These are phyloP conservation scores for Amanita rimosa DNA, from an alignment of 768 basidiomycete species.

Conservation along the genomic window DNA sequence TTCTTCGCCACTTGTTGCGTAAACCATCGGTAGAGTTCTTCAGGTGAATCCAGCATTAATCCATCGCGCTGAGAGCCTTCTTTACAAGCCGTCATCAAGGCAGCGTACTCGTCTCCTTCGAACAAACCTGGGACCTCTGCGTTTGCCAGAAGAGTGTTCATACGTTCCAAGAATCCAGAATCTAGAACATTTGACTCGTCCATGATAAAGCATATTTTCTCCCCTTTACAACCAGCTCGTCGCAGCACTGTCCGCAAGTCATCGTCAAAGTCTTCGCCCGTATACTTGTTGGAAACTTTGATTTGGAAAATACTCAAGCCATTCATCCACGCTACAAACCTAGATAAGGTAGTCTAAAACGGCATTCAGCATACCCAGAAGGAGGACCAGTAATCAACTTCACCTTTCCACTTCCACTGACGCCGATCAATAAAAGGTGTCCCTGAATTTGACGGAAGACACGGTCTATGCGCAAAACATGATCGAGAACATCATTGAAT, in stretches of 20 bases:
- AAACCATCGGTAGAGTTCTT: conserved; percentile 98
- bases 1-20: conserved; percentile 98
- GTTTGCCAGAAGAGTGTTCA: conserved; percentile 98
- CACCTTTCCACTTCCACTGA: conserved; percentile 98
- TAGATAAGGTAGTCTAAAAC: conserved; percentile 83
- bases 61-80: conserved; percentile 99
- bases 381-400: conserved; percentile 9
- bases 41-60: conserved; percentile 94
- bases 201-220: conserved; percentile 99
- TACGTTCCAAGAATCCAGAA: conserved; percentile 97
- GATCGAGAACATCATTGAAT: conserved; percentile 97
- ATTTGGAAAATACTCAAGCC: conserved; percentile 99
- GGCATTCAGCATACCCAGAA: conserved; percentile 1
- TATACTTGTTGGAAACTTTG: conserved; percentile 99
- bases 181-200: conserved; percentile 99
- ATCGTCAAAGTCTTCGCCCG: conserved; percentile 97
- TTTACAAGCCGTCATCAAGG: conserved; percentile 98
- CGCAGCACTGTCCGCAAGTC: conserved; percentile 92
- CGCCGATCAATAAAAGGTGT: conserved; percentile 91
- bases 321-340: conserved; percentile 99
- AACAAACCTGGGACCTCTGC: conserved; percentile 99
- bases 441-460: conserved; percentile 99
- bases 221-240: conserved; percentile 93
- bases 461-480: conserved; percentile 94
- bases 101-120: conserved; percentile 98